Evolutionary conservation across 2,329 filamentous ascomycete species (phyloP).

Genomic region (Didymella lethalis): DNA sequence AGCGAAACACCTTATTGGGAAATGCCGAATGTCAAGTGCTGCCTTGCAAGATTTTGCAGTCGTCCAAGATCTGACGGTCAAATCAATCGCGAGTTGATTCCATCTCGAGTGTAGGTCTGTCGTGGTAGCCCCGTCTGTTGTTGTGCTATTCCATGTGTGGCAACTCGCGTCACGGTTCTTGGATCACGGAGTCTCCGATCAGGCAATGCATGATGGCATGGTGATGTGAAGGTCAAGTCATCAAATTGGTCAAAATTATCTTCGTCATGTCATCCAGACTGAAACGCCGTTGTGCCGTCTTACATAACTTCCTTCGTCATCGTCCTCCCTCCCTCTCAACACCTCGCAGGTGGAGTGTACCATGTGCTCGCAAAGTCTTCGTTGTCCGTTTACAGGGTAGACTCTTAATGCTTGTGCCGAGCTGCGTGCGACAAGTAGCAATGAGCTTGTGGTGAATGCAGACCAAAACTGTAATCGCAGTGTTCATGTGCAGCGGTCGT

Average conservation of each 20-base stretch:
- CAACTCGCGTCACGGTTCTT: slow-evolving; percentile 23
- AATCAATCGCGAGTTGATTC: not conserved
- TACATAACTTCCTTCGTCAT: slow-evolving; percentile 17
- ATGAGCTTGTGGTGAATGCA: slow-evolving; percentile 38
- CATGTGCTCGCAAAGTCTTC: slow-evolving; percentile 21
- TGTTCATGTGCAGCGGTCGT: slow-evolving; percentile 25
- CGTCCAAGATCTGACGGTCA: not conserved
- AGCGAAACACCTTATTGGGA: slow-evolving; percentile 14
- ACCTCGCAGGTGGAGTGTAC: slow-evolving; percentile 34
- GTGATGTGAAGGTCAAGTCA: slow-evolving; percentile 25
- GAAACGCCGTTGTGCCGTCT: slow-evolving; percentile 18
- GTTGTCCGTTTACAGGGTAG: slow-evolving; percentile 18
- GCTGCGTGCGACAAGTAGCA: slow-evolving; percentile 31
- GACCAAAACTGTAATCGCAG: slow-evolving; percentile 20
- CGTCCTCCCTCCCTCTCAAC: slow-evolving; percentile 33
- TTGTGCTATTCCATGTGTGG: slow-evolving; percentile 15
- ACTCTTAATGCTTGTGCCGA: slow-evolving; percentile 19
- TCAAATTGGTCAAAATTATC: slow-evolving; percentile 16
- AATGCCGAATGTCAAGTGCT: slow-evolving; percentile 3
- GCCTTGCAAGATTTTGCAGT: not conserved
- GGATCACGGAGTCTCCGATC: slow-evolving; percentile 4
- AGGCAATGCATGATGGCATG: slow-evolving; percentile 21
- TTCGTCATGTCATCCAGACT: slow-evolving; percentile 1
- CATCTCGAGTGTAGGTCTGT: not conserved
- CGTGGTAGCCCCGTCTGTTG: not conserved